A percentile compares a stretch with the other conserved stretches of the same genome.
Conservation (phyloP, 257 asterid species). For the Paulownia fortunei region DNA sequence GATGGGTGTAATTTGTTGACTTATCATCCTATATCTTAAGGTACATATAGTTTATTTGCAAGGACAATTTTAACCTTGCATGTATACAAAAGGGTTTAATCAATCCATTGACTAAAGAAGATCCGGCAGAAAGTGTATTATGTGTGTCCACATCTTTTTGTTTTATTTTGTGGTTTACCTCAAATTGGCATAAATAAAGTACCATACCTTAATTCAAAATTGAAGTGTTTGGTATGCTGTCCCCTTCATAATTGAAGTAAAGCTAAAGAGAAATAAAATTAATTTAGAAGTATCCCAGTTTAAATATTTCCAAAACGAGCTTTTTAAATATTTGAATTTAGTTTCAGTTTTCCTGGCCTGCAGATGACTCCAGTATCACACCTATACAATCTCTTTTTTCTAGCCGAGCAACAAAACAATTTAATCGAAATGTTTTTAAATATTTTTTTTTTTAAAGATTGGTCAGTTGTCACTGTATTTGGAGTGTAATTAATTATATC, state of each 20-base stretch:
- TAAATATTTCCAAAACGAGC: not conserved
- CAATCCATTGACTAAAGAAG: not conserved
- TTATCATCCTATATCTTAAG: not conserved
- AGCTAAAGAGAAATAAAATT: conserved; percentile 2
- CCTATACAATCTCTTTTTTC: not conserved
- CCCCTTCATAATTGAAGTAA: conserved; percentile 9
- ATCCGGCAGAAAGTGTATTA: not conserved
- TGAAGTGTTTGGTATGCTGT: conserved; percentile 33
- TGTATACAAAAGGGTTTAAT: not conserved
- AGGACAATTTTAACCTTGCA: not conserved
- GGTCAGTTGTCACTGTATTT: not conserved
- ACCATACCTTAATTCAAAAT: not conserved
- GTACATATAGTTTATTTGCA: not conserved
- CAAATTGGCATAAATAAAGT: not conserved
- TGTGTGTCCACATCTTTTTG: conserved; percentile 16
- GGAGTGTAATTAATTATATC: too few species aligned
- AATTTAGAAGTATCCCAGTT: not conserved
- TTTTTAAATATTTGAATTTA: conserved; percentile 2
- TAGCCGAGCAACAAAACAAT: not conserved
- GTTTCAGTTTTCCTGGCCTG: conserved; percentile 17
- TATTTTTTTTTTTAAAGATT: too few species aligned
- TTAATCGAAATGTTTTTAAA: too few species aligned
- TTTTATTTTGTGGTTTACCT: not conserved
- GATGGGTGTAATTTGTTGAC: not conserved
- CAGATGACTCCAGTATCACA: conserved; percentile 9